Evolutionary conservation across 1,139 yeast species (phyloP), one percentile per base, ranked within the genome.

Genomic region (Barnettozyma hawaiiensis): DNA sequence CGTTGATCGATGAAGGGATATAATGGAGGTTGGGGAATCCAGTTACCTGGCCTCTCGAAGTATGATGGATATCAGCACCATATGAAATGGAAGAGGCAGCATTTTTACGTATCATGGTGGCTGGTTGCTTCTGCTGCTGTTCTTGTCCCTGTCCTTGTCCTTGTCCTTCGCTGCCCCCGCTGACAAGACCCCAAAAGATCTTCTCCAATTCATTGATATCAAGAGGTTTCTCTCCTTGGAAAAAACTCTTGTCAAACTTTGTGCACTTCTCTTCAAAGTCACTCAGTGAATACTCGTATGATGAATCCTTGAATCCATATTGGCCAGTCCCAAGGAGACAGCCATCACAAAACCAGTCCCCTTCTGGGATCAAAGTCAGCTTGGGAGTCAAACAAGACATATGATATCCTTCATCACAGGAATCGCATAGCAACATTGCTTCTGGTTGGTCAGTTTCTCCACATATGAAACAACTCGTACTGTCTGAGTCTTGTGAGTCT

Each of bases 281-380:
- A 0, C 61, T 54, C 19, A 80, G 64, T 0, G 82, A 69, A 57
- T 84, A 86, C 45, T 72, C 70, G 35, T 75, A 69, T 5, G 73
- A 68, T 18, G 83, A 79, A 50, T 85, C 95, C 52, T 84, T 90
- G 61, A 90, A 90, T 0, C 95, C 96, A 58, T 87, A 90, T 52
- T 82, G 92, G 1, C 95, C 94, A 2, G 90, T 84, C 1, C 96
- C 96, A 7, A 85, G 71, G 14, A 90, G 67, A 60, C 97, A 90
- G 47, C 75, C 75, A 39, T 81, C 83, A 61, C 97, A 90, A 57
- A 71, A 82, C 96, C 96, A 89, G 26, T 69, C 71, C 4, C 77
- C 76, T 15, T 66, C 58, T 0, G 89, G 89, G 1, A 81, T 62
- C 3, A 54, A 49, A 2, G 51, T 57, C 23, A 81, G 54, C 1